Percentiles rank a stretch among this genome's conserved stretches.
These are phyloP conservation scores for Microthlaspi erraticum DNA, from an alignment of 345 rosid species.

Conservation along the genomic window DNA sequence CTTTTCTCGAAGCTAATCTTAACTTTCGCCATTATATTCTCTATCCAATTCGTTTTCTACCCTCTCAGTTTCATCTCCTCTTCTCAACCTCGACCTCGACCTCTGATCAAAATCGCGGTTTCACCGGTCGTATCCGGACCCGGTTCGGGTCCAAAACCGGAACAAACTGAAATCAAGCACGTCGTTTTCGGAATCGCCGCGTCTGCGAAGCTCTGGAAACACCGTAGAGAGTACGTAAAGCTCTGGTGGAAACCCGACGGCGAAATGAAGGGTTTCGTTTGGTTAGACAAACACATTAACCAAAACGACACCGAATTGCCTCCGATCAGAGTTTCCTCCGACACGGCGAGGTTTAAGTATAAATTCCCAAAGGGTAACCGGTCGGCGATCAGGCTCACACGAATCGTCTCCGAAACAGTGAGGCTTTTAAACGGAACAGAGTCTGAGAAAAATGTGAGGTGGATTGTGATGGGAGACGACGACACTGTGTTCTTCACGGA, in stretches of 20 bases:
- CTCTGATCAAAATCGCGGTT: slow-evolving; percentile 7
- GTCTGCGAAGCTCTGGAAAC: slow-evolving; percentile 67
- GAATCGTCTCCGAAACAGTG: slow-evolving; percentile 71
- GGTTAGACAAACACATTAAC: slow-evolving; percentile 58
- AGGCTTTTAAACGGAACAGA: slow-evolving; percentile 51
- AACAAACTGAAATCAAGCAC: slow-evolving; percentile 54
- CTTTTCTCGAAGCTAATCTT: slow-evolving; percentile 14
- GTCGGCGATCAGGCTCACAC: slow-evolving; percentile 68
- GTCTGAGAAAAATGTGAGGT: slow-evolving; percentile 53
- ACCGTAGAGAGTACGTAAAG: slow-evolving; percentile 66
- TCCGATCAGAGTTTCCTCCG: slow-evolving; percentile 54
- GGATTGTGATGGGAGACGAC: slow-evolving; percentile 94
- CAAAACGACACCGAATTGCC: slow-evolving; percentile 50
- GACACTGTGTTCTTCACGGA: slow-evolving; percentile 76
- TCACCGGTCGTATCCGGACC: slow-evolving; percentile 30
- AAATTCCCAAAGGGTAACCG: slow-evolving; percentile 51
- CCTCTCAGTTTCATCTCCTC: slow-evolving; percentile 19
- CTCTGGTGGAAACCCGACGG: slow-evolving; percentile 68
- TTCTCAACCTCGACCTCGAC: slow-evolving; percentile 2
- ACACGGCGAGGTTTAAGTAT: slow-evolving; percentile 58
- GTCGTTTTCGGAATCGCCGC: slow-evolving; percentile 78
- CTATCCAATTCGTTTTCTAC: slow-evolving; percentile 34
- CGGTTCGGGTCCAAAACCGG: slow-evolving; percentile 8
- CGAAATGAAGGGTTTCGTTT: slow-evolving; percentile 66
- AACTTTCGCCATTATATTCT: slow-evolving; percentile 27